Base-by-base conservation (phyloP, 345 rosid genomes). In the Dovyalis caffra region DNA sequence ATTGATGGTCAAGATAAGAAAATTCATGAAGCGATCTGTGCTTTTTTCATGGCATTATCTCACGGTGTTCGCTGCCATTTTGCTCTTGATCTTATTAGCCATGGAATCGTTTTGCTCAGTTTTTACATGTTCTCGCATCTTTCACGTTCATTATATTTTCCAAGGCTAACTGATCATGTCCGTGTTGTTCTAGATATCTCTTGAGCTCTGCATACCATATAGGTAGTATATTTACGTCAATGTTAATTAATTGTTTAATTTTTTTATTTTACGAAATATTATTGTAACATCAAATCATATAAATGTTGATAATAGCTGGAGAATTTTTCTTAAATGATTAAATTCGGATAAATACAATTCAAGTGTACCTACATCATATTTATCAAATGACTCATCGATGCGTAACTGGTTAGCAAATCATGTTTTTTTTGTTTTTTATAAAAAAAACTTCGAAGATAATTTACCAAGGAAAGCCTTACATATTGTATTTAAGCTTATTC, bases 11-110 rank as follows among this genome's bases (percentile, higher is more conserved):
- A 92, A 69, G 72, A 16, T 84, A 1, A 70, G 81, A 53, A 88
- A 73, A 32, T 76, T 87, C 53, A 35, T 86, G 65, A 83, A 80
- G 72, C 74, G 31, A 15, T 86, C 86, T 75, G 85, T 91, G 71
- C 79, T 86, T 53, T 79, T 85, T 73, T 89, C 98, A 12, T 92
- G 98, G 97, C 87, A 88, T 73, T 66, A 83, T 31, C 76, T 92
- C 18, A 87, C 89, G 0, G 71, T 88, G 67, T 12, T 86, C 1
- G 92, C 83, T 2, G 87, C 90, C 0, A 58, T 89, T 71, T 68
- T 84, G 80, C 69, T 95, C n/a, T 40, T 92, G 79, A 2, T 86
- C 8, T 64, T 93, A 78, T 71, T 84, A 83, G 58, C 88, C 3
- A 61, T 87, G 5, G 90, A 87, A 70, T 77, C 90, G 11, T 72